Base-by-base conservation (phyloP, 768 basidiomycete species). In the Tulasnella calospora region DNA sequence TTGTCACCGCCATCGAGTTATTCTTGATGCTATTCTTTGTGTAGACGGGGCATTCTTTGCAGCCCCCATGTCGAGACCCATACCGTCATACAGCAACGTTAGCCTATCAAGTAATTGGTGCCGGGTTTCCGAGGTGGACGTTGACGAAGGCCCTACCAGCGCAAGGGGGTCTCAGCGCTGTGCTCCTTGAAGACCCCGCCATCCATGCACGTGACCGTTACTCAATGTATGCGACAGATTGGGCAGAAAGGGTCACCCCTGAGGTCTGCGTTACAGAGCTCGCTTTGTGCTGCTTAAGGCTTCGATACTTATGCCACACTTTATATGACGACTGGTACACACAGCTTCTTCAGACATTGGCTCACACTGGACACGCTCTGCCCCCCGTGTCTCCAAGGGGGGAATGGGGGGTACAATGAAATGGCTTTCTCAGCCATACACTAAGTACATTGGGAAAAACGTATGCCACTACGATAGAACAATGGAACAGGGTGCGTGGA, bases 351-450 rank as follows among this genome's bases (percentile, higher is more conserved):
- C 51, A 51, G 23, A 51, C 51, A 51, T 51, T 2, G 44, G n/a
- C 51, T n/a, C n/a, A 12, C 51, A 23, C n/a, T 23, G 51, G 51
- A n/a, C 51, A 51, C 10, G 51, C 51, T 51, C 51, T 51, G 51
- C 51, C 17, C 51, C 17, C 47, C 51, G 51, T 51, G 51, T n/a
- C 23, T 51, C 51, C 51, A 51, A 51, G 51, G 51, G n/a, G 51
- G 44, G 44, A 3, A 15, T 21, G 61, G 27, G 61, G 33, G 33
- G 33, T 30, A 67, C 61, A 67, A 67, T 33, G 61, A 67, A 67
- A 27, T 67, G 61, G 61, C 61, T 13, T 67, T 67, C 61, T 67
- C 61, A 67, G 61, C 61, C 61, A 27, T 67, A 67, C 30, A 67
- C 61, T 67, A 35, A 17, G 30, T 67, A 67, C 61, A 67, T 67